phyloP scores from a whole-genome alignment of 371 early-diverging fungal species.

The Coemansia sp. region DNA sequence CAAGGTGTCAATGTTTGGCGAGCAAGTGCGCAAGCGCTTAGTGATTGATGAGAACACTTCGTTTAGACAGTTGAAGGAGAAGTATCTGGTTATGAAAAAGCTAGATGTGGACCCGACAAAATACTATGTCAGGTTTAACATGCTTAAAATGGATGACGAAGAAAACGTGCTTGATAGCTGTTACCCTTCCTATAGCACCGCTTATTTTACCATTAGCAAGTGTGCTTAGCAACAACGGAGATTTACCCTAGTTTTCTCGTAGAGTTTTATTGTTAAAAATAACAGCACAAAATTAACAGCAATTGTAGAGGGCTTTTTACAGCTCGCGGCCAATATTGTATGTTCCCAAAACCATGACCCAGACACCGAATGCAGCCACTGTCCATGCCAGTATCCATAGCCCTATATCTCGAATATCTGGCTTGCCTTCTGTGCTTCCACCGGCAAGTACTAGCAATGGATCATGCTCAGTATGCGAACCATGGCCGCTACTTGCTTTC shows the following conservation, averaged over 20 bases:
- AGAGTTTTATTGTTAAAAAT: background rate
- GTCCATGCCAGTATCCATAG: slow-evolving; percentile 34
- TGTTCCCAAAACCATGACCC: slow-evolving; percentile 39
- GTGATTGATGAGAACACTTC: background rate
- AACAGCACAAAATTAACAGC: background rate
- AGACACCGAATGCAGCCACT: slow-evolving; percentile 26
- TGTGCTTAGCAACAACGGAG: background rate
- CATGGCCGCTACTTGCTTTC: background rate
- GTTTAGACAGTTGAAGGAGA: background rate
- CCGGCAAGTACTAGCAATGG: background rate
- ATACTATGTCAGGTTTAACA: background rate
- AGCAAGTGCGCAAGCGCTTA: background rate
- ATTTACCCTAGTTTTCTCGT: background rate
- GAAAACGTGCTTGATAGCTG: background rate
- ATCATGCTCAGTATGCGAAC: background rate
- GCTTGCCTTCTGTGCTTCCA: background rate
- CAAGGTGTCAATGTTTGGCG: background rate
- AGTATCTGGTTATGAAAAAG: background rate
- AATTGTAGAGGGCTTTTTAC: background rate
- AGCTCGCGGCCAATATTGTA: slow-evolving; percentile 4
- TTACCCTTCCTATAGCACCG: background rate
- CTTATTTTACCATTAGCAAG: slow-evolving; percentile 1
- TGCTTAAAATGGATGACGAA: background rate
- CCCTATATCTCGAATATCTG: background rate
- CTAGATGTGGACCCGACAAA: background rate